These are phyloP conservation scores for Mrakia frigida DNA, from an alignment of 768 basidiomycete species.

Conservation along the genomic window DNA sequence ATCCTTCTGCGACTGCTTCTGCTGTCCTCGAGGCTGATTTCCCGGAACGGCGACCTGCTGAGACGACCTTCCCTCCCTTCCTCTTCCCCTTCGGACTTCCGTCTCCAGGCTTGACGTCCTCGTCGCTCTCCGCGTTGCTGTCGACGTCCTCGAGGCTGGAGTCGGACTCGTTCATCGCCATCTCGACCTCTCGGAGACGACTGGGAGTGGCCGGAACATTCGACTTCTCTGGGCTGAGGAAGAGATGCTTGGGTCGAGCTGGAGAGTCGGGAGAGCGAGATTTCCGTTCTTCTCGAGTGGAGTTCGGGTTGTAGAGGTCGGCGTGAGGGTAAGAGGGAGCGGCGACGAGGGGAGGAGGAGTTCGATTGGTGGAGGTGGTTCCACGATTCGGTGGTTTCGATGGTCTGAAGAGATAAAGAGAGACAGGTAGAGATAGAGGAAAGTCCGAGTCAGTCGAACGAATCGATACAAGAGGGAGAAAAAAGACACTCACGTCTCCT, in stretches of 20 bases:
- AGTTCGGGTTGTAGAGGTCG: background rate
- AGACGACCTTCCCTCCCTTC: background rate
- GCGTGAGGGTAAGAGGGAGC: constrained; percentile 15
- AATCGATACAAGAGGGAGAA: background rate
- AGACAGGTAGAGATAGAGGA: background rate
- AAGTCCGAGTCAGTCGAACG: background rate
- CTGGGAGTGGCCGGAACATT: background rate
- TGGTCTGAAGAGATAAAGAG: background rate
- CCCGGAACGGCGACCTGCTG: background rate
- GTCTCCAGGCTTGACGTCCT: background rate
- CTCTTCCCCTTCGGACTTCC: background rate
- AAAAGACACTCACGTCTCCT: background rate
- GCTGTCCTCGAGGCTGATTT: background rate
- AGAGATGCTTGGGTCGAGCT: constrained; percentile 9
- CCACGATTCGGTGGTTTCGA: background rate
- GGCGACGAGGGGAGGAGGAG: background rate
- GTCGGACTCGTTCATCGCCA: background rate
- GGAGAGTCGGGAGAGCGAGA: constrained; percentile 23
- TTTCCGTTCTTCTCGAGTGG: constrained; percentile 11
- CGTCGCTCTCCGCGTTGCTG: background rate
- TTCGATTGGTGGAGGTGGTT: background rate
- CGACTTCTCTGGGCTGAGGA: background rate
- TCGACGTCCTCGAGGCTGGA: background rate
- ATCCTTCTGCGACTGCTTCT: background rate
- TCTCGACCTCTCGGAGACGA: background rate